Conservation (phyloP, 2,329 filamentous ascomycete genomes). For the Dactylellina cionopaga region DNA sequence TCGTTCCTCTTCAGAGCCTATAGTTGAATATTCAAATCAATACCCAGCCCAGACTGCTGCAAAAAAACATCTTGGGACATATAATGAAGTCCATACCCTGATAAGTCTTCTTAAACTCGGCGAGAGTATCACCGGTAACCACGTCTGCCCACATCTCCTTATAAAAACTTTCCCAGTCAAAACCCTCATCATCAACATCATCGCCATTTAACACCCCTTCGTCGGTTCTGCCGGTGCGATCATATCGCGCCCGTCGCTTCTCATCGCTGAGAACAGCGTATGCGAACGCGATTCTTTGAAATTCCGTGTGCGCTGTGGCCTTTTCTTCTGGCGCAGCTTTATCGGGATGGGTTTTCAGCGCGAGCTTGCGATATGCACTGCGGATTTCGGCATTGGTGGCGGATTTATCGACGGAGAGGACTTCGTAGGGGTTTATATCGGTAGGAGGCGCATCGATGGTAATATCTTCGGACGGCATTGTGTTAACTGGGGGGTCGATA, state of each 20-base stretch:
- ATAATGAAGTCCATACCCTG: slow-evolving; percentile 49
- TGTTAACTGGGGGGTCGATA: not conserved
- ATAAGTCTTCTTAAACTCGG: slow-evolving; percentile 79
- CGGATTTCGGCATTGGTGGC: slow-evolving; percentile 85
- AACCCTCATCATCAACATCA: slow-evolving; percentile 75
- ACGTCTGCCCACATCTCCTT: slow-evolving; percentile 81
- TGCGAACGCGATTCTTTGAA: slow-evolving; percentile 91
- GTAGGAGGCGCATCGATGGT: slow-evolving; percentile 65
- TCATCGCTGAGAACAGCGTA: slow-evolving; percentile 91
- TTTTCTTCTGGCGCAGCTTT: slow-evolving; percentile 77
- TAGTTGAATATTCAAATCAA: slow-evolving; percentile 60
- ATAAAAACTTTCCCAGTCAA: slow-evolving; percentile 92
- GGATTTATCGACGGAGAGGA: slow-evolving; percentile 75
- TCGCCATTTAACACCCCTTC: slow-evolving; percentile 70
- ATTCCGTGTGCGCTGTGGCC: slow-evolving; percentile 77
- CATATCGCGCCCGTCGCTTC: slow-evolving; percentile 82
- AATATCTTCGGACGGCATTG: slow-evolving; percentile 45
- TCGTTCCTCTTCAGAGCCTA: slow-evolving; percentile 84
- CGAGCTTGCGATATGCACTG: slow-evolving; percentile 88
- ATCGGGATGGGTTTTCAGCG: slow-evolving; percentile 88
- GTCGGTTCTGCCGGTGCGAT: slow-evolving; percentile 86
- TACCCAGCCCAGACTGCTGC: not conserved
- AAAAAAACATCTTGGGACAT: not conserved
- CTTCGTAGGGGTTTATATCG: slow-evolving; percentile 78
- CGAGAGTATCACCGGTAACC: slow-evolving; percentile 77